Base-by-base conservation (phyloP, 345 rosid genomes). In the Abelmoschus esculentus region DNA sequence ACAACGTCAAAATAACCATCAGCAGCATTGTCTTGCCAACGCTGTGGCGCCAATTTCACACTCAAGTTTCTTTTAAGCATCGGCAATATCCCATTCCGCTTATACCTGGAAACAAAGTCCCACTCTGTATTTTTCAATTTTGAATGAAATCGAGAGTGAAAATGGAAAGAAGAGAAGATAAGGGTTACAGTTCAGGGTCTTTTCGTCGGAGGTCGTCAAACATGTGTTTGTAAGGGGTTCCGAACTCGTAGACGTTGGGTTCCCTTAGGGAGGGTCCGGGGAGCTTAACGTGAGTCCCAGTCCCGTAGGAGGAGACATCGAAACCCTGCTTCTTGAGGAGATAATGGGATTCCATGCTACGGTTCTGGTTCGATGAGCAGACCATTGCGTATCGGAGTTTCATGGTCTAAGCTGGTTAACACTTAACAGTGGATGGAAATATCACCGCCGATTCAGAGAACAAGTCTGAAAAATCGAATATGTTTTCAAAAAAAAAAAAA, bases 271-370 rank as follows among this genome's bases (percentile, higher is more conserved):
- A 93, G 5, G 97, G 93, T 29, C 97, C 92, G 17, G 97, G 98
- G 73, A 90, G 86, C 79, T 89, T 92, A 10, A 90, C 96, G 71
- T 93, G 96, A 67, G 90, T 78, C 42, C 98, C 97, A 1, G 98
- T 91, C n/a, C 96, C 96, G 74, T 93, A 91, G n/a, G 96, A 93
- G n/a, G 86, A 78, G n/a, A 89, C 99, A 50, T 91, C 91, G 64
- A 89, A 86, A n/a, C 96, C 90, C 28, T 95, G 90, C 12, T 90
- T 79, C 85, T 29, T 29, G 32, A 29, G 32, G 32, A 29, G 32
- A 29, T 2, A 29, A 3, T 29, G 32, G 32, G 3, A 2, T 29
- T 95, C 97, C 96, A 86, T 91, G 80, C 97, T 91, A 61, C 91
- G 82, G 67, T 91, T 91, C 82, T 89, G 97, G 80, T 89, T 89